Evolutionary conservation across 2,329 filamentous ascomycete genomes (phyloP), one percentile per base, ranked within the genome.

Genomic region (Penicillium glabrum): DNA sequence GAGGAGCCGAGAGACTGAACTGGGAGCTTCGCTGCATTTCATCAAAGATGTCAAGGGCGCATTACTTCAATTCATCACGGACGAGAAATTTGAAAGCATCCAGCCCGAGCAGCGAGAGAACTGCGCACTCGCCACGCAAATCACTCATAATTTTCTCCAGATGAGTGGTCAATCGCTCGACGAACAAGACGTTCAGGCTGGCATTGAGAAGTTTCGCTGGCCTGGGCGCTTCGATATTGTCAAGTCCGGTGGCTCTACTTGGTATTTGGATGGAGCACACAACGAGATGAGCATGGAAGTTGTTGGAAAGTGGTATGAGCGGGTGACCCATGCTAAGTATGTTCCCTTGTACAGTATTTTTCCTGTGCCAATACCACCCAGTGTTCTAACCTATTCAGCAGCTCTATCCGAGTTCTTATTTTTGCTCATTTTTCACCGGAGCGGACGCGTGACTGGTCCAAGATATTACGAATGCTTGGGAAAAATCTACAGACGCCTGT

Each of bases 71-170:
- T 48, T 48, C 13, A 7, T 47, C 5, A 21, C n/a, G 1, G 14
- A 43, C 16, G 16, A 5, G 21, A n/a, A 23, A 3, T 47, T 87
- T 53, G 84, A 82, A 66, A 67, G 69, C 0, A 82, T 82, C 0
- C 58, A 71, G 0, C 64, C 86, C 7, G 70, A 64, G 16, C 57
- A 61, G 33, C 55, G 46, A 51, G 19, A 31, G 16, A 66, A 68
- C 23, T 46, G 35, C 6, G 63, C 63, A 11, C 51, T 68, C 16
- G 65, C 65, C 41, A 29, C 59, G 24, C 53, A 51, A 39, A 48
- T 59, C 10, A 35, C 49, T 11, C 29, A 51, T 43, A n/a, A 29
- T 13, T 59, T 63, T 26, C 46, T 60, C 27, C 33, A 53, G 41
- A 57, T 57, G 3, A 21, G 21, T 11, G 51, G 39, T n/a, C 48